phyloP scores from a whole-genome alignment of 345 rosid genomes.

The Moringa oleifera region DNA sequence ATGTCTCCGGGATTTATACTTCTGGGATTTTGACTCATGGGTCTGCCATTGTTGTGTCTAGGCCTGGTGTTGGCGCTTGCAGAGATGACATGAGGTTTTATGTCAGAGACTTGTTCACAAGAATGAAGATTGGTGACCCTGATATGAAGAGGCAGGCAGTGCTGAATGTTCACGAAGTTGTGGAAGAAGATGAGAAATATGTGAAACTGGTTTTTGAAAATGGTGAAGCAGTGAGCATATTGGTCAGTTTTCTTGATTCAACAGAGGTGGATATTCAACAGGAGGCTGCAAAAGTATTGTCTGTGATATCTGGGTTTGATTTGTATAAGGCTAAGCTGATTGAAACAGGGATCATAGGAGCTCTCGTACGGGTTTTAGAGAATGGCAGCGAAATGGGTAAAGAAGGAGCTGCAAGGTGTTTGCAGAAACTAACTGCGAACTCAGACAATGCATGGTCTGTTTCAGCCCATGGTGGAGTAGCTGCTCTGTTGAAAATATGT shows the following conservation, averaged over 20 bases:
- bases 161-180: slow-evolving; percentile 46
- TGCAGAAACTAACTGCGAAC: slow-evolving; percentile 64
- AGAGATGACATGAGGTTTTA: slow-evolving; percentile 87
- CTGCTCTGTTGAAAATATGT: slow-evolving; percentile 68
- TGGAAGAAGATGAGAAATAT: slow-evolving; percentile 62
- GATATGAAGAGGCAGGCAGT: slow-evolving; percentile 82
- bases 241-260: slow-evolving; percentile 62
- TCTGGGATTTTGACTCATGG: slow-evolving; percentile 58
- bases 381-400: slow-evolving; percentile 43
- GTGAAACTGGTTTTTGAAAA: slow-evolving; percentile 47
- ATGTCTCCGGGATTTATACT: slow-evolving; percentile 53
- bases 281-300: slow-evolving; percentile 54
- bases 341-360: slow-evolving; percentile 62
- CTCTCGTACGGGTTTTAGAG: slow-evolving; percentile 67
- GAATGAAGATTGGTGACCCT: slow-evolving; percentile 86
- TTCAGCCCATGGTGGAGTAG: slow-evolving; percentile 94
- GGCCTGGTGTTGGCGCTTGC: slow-evolving; percentile 53
- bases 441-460: slow-evolving; percentile 95
- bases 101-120: slow-evolving; percentile 68
- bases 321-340: slow-evolving; percentile 39
- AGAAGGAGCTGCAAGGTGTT: slow-evolving; percentile 53
- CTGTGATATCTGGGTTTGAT: slow-evolving; percentile 57
- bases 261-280: slow-evolving; percentile 49
- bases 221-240: slow-evolving; percentile 37
- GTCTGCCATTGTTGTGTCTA: slow-evolving; percentile 77